A percentile compares a stretch with the other conserved stretches of the same genome.
These are phyloP conservation scores for Rhodofomes roseus DNA, from an alignment of 1,284 basidiomycete genomes.

Conservation along the genomic window DNA sequence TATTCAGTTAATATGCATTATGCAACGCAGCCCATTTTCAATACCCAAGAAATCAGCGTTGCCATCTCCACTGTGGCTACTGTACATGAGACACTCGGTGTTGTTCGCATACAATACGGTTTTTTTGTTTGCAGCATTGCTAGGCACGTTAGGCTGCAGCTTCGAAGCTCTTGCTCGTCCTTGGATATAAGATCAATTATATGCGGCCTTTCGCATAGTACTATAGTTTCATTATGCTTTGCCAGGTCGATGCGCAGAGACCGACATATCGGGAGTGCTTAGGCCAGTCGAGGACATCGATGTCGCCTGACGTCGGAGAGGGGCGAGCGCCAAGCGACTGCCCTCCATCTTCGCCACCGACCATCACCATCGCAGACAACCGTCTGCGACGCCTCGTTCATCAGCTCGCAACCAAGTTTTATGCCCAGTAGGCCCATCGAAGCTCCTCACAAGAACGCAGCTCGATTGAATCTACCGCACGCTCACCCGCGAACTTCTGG, in stretches of 20 bases:
- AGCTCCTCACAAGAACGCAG: constrained; percentile 28
- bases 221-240: neutral
- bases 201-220: neutral
- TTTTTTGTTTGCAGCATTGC: no score
- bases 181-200: no score
- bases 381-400: constrained; percentile 23
- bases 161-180: no score
- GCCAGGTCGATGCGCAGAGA: neutral
- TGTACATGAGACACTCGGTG: no score
- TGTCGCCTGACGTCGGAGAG: neutral
- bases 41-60: neutral
- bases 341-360: constrained; percentile 19
- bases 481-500: constrained; percentile 19
- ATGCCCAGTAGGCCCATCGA: constrained; percentile 50
- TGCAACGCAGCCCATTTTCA: no score
- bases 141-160: no score
- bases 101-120: no score
- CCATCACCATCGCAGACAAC: constrained; percentile 29
- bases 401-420: constrained; percentile 34
- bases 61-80: neutral
- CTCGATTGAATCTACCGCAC: constrained; percentile 22
- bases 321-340: constrained; percentile 12
- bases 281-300: neutral
- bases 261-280: no score
- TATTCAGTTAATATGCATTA: no score